phyloP scores from a whole-genome alignment of 208 protist genomes.

The Leishmania lainsoni region DNA sequence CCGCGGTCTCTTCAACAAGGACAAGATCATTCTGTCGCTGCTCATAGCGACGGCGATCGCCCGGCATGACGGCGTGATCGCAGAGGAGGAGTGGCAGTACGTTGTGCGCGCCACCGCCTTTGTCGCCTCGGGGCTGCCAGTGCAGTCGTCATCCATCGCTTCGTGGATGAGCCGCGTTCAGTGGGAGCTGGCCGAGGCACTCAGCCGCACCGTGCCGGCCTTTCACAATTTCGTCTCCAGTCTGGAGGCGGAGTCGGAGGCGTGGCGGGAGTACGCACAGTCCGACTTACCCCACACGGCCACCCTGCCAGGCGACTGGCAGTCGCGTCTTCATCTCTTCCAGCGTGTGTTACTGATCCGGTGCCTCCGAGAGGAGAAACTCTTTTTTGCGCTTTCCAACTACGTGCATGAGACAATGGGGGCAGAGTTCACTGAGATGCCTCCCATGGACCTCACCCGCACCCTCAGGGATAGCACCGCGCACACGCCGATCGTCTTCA shows the following conservation, averaged over 20 bases:
- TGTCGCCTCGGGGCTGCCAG: conserved; percentile 73
- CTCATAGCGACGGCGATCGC: conserved; percentile 93
- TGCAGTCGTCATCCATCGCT: conserved; percentile 42
- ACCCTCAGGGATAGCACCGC: conserved; percentile 88
- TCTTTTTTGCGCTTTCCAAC: conserved; percentile 89
- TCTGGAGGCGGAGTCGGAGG: conserved; percentile 42
- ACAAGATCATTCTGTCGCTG: conserved; percentile 97
- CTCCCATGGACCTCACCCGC: conserved; percentile 91
- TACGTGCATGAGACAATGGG: conserved; percentile 93
- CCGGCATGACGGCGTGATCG: conserved; percentile 54
- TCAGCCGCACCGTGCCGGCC: conserved; percentile 75
- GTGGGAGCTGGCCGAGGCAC: conserved; percentile 87
- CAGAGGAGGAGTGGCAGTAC: conserved; percentile 93
- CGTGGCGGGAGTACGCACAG: conserved; percentile 71
- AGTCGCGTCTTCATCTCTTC: conserved; percentile 74
- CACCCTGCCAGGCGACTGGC: conserved; percentile 62
- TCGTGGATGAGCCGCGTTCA: conserved; percentile 75
- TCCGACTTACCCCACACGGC: conserved; percentile 65
- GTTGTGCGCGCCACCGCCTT: conserved; percentile 90
- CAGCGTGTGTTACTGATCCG: conserved; percentile 94
- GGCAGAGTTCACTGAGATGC: conserved; percentile 92
- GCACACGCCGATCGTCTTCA: conserved; percentile 96
- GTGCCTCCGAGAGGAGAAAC: conserved; percentile 94
- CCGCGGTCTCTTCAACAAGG: conserved; percentile 97
- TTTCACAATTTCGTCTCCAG: conserved; percentile 66